phyloP scores from a whole-genome alignment of 257 asterid species.

The Solanum tarapatanum region DNA sequence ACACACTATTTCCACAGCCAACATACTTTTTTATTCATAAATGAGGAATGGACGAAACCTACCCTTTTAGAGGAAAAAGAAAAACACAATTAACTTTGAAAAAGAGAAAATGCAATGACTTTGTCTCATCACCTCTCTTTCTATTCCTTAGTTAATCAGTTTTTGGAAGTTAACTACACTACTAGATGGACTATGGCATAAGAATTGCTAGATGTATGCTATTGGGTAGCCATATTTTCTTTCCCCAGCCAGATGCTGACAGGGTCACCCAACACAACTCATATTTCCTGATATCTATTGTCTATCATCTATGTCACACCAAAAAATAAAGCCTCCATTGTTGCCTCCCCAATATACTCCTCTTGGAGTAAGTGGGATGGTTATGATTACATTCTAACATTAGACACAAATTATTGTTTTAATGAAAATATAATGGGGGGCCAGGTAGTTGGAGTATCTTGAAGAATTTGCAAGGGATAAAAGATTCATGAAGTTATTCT shows the following conservation, averaged over 20 bases:
- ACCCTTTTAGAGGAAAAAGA: neutral
- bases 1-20: neutral
- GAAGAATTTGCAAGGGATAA: neutral
- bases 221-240: neutral
- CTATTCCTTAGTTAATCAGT: neutral
- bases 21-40: neutral
- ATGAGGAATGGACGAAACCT: neutral
- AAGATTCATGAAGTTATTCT: neutral
- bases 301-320: neutral
- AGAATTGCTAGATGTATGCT: neutral
- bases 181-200: neutral
- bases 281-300: neutral
- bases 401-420: neutral
- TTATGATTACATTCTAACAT: neutral
- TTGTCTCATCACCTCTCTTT: neutral
- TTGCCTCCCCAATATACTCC: neutral
- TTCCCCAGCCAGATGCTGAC: neutral
- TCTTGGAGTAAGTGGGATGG: neutral
- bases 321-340: neutral
- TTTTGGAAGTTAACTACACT: neutral
- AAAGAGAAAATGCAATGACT: neutral
- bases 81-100: neutral
- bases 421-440: neutral
- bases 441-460: neutral
- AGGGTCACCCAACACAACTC: neutral